Conservation (phyloP, 2,329 filamentous ascomycete species). For the Celoporthe dispersa region DNA sequence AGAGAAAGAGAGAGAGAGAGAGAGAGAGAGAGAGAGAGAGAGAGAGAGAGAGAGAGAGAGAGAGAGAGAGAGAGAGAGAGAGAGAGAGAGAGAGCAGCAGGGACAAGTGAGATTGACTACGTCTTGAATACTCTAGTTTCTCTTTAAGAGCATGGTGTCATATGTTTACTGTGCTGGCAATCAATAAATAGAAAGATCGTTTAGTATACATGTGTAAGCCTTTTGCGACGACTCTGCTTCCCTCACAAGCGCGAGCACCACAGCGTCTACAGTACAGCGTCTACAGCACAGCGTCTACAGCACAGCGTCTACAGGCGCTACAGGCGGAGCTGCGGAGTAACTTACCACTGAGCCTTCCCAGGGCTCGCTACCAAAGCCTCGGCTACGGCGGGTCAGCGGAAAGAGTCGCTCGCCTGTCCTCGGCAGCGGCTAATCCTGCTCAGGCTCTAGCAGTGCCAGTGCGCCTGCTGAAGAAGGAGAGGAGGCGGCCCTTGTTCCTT, state of each 20-base stretch:
- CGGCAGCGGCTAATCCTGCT: constrained; percentile 6
- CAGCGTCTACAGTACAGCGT: background rate
- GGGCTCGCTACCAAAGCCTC: background rate
- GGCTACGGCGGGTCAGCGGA: background rate
- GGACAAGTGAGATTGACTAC: background rate
- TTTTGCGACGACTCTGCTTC: background rate
- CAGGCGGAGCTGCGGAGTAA: background rate
- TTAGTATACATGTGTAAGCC: background rate
- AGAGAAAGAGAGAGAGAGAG: too few species aligned
- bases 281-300: background rate
- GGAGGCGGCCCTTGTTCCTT: background rate
- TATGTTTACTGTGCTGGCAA: background rate
- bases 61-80: too few species aligned
- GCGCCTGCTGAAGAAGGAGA: background rate
- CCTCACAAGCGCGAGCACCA: background rate
- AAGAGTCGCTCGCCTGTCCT: constrained; percentile 13
- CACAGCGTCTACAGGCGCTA: background rate
- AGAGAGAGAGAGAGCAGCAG: background rate
- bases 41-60: too few species aligned
- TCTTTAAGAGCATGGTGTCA: background rate
- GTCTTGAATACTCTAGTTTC: background rate
- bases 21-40: too few species aligned
- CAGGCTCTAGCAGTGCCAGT: background rate
- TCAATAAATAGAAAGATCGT: background rate
- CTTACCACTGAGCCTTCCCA: background rate